A percentile compares a stretch with the other conserved stretches of the same genome.
Conservation (phyloP, 2,329 filamentous ascomycete genomes). For the Alternaria burnsii region DNA sequence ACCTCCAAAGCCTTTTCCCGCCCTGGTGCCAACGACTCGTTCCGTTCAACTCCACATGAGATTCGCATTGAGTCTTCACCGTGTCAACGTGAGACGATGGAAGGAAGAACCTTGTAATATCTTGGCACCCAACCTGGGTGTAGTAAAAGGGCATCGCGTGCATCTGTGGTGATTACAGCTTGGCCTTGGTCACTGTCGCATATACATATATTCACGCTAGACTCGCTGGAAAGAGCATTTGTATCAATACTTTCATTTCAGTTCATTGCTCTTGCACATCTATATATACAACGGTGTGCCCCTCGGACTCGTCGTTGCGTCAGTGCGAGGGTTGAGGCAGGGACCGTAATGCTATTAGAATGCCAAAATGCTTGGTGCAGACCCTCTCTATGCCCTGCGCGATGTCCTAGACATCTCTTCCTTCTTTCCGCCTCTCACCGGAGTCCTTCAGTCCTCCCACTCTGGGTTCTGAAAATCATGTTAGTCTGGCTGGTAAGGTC, state of each 20-base stretch:
- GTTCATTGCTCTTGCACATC: slow-evolving; percentile 29
- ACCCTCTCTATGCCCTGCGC: slow-evolving; percentile 11
- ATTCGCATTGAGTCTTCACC: not conserved
- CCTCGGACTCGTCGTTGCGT: not conserved
- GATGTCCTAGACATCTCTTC: slow-evolving; percentile 1
- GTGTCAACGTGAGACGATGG: not conserved
- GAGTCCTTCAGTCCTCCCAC: slow-evolving; percentile 52
- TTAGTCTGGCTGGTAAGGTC: slow-evolving; percentile 21
- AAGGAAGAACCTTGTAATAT: not conserved
- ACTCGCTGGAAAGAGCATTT: not conserved
- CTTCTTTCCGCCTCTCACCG: slow-evolving; percentile 3
- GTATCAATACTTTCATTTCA: slow-evolving; percentile 9
- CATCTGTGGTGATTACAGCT: not conserved
- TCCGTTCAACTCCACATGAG: not conserved
- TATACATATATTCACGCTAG: not conserved
- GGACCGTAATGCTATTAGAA: slow-evolving; percentile 41
- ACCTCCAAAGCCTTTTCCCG: not conserved
- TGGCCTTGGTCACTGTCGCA: not conserved
- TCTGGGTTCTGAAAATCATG: slow-evolving; percentile 53
- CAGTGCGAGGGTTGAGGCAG: not conserved
- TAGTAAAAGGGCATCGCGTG: no score
- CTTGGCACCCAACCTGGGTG: no score
- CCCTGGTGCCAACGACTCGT: no score
- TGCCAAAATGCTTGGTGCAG: slow-evolving; percentile 30
- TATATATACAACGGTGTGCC: slow-evolving; percentile 33